These are phyloP conservation scores for Alternaria tenuissima DNA, from an alignment of 2,329 filamentous ascomycete genomes.

Conservation along the genomic window DNA sequence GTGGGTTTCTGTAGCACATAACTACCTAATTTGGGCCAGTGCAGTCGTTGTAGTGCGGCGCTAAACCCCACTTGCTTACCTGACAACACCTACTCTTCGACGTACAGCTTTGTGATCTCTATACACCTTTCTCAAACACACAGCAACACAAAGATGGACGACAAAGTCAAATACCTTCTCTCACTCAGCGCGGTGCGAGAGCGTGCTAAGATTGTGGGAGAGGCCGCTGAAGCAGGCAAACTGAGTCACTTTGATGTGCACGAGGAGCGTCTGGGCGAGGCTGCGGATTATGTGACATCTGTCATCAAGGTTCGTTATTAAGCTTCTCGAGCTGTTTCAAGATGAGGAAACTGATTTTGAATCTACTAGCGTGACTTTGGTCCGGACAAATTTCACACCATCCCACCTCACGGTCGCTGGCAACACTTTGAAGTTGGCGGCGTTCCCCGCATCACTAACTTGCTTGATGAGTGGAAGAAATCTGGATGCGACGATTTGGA, in stretches of 20 bases:
- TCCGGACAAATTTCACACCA: slow-evolving; percentile 59
- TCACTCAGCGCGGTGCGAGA: slow-evolving; percentile 39
- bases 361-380: slow-evolving; percentile 68
- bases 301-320: slow-evolving; percentile 78
- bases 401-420: slow-evolving; percentile 79
- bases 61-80: slow-evolving; percentile 17
- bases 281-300: slow-evolving; percentile 81
- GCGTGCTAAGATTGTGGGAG: slow-evolving; percentile 36
- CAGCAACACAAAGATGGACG: slow-evolving; percentile 24
- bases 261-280: slow-evolving; percentile 78
- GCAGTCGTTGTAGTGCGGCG: neutral
- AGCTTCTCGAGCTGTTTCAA: too few species aligned
- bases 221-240: slow-evolving; percentile 48
- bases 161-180: slow-evolving; percentile 37
- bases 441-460: slow-evolving; percentile 72
- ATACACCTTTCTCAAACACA: neutral
- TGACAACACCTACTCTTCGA: slow-evolving; percentile 14
- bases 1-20: slow-evolving; percentile 12
- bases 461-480: slow-evolving; percentile 69
- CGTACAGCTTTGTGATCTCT: neutral
- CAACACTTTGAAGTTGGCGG: slow-evolving; percentile 83
- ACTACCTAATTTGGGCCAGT: slow-evolving; percentile 15
- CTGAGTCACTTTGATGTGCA: slow-evolving; percentile 88
- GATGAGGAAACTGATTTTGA: neutral
- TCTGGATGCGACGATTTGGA: slow-evolving; percentile 69